phyloP scores from a whole-genome alignment of 1,284 basidiomycete species.

The Neolentinus lepideus region DNA sequence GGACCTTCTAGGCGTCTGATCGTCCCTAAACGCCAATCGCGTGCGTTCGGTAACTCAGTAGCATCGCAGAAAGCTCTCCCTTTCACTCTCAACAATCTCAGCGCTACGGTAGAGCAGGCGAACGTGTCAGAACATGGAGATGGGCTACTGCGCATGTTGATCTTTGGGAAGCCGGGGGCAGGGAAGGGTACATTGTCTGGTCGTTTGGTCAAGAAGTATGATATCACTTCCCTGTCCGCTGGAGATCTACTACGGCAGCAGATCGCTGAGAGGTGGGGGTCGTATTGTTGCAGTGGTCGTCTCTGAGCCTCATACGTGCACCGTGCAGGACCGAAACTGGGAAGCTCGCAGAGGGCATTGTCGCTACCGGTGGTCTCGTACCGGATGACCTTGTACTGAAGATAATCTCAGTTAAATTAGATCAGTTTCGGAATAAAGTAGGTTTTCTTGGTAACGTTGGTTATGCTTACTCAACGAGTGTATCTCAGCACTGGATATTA shows the following conservation, averaged over 20 bases:
- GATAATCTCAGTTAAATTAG: constrained; percentile 66
- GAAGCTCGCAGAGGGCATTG: constrained; percentile 64
- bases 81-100: constrained; percentile 40
- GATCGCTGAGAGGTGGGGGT: constrained; percentile 54
- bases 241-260: constrained; percentile 79
- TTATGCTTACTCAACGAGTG: neutral
- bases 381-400: constrained; percentile 76
- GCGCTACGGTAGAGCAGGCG: constrained; percentile 18
- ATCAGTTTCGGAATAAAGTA: constrained; percentile 60
- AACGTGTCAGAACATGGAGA: constrained; percentile 18
- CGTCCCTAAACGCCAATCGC: constrained; percentile 4
- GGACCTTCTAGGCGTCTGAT: neutral
- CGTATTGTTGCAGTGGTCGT: neutral
- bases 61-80: constrained; percentile 38
- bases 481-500: constrained; percentile 84
- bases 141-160: constrained; percentile 59
- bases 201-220: constrained; percentile 69
- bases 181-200: constrained; percentile 76
- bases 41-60: constrained; percentile 32
- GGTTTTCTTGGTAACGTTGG: constrained; percentile 9
- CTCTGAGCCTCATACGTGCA: constrained; percentile 2
- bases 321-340: constrained; percentile 58
- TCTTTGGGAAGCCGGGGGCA: constrained; percentile 79
- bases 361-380: constrained; percentile 68
- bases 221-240: constrained; percentile 68